Conservation (phyloP, 2,329 filamentous ascomycete genomes). For the Scolecobasidium constrictum region DNA sequence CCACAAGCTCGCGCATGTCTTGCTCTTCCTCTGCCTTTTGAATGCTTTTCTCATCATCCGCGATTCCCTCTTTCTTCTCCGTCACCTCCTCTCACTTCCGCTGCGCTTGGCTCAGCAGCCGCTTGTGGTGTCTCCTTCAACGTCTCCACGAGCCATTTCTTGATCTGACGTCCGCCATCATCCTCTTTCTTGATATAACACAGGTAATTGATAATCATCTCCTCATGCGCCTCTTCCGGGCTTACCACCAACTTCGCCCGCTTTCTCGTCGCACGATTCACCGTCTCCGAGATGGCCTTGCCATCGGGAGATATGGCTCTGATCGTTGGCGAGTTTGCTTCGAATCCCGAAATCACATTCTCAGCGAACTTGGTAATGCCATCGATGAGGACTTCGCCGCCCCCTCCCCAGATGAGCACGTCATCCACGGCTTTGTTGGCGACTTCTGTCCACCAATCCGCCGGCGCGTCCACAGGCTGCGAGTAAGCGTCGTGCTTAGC, state of each 20-base stretch:
- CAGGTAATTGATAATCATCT: conserved; percentile 29
- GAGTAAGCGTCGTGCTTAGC: conserved; percentile 10
- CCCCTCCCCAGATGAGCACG: conserved; percentile 43
- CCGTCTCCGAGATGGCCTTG: conserved; percentile 10
- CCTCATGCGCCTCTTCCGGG: conserved; percentile 27
- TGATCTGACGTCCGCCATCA: conserved; percentile 1
- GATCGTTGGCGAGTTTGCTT: neutral
- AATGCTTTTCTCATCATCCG: neutral
- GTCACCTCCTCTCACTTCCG: neutral
- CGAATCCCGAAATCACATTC: conserved; percentile 33
- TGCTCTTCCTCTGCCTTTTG: neutral
- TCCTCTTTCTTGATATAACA: conserved; percentile 5
- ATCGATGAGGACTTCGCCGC: conserved; percentile 46
- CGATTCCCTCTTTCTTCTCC: neutral
- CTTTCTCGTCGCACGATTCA: conserved; percentile 11
- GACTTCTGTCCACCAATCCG: conserved; percentile 42
- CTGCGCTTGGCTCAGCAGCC: neutral
- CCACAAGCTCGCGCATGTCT: neutral
- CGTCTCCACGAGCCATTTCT: conserved; percentile 16
- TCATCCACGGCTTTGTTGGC: conserved; percentile 30
- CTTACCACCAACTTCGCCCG: conserved; percentile 22
- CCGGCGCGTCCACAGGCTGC: conserved; percentile 1
- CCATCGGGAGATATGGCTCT: conserved; percentile 13
- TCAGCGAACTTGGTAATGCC: conserved; percentile 41
- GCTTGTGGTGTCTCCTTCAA: neutral